Base-by-base conservation (phyloP, 768 basidiomycete genomes). In the Holtermanniella nyarrowii region DNA sequence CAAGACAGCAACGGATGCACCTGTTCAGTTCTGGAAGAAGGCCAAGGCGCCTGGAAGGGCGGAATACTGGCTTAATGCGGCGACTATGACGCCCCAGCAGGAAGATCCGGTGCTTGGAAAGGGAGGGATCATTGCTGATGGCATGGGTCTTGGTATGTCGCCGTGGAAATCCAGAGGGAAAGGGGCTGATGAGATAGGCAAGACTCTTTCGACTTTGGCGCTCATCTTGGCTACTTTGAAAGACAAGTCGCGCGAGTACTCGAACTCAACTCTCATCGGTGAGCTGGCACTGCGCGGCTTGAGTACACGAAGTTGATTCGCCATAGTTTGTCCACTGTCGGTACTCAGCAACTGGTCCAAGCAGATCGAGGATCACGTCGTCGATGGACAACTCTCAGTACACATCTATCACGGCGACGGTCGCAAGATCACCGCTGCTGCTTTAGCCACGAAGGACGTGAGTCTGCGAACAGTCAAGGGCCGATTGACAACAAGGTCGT, bases 81-180 rank as follows among this genome's bases (percentile, higher is more conserved):
- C 84, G 0, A 90, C 90, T 0, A 84, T 83, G 58, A 83, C 81
- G 12, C 86, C 85, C 18, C 86, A 86, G 65, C 56, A 50, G 10
- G 55, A 52, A 12, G 63, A 75, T 1, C 88, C 88, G 2, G 58
- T 59, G 0, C 78, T 91, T 20, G 88, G 88, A 10, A 75, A 82
- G 61, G 90, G 90, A n/a, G 89, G 86, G 2, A 74, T 93, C 46
- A 81, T 85, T 51, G 89, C 84, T 0, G 90, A 93, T 71, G 85
- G 86, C 39, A 95, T 95, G 90, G 89, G 82, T 49, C 60, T 80
- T 50, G 59, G 79, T 80, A 61, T 39, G 71, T 76, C 48, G 54
- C 44, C 45, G 37, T 50, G 16, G n/a, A n/a, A n/a, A n/a, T n/a
- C n/a, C n/a, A n/a, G n/a, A 42, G 24, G 25, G 42, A 42, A 24